Conservation (phyloP, 257 asterid genomes). For the Coffea eugenioides region DNA sequence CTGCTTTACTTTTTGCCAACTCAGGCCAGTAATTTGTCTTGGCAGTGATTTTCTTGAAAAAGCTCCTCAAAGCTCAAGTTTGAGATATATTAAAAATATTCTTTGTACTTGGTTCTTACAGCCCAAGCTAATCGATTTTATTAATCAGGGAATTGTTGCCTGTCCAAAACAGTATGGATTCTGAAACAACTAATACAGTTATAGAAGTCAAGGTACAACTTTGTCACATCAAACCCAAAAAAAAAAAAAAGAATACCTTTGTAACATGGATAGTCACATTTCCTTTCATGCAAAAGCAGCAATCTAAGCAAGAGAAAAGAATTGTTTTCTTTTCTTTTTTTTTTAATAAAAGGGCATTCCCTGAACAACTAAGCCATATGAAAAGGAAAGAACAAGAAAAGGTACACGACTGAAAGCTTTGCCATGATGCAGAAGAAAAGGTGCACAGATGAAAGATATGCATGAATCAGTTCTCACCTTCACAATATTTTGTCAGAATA, state of each 20-base stretch:
- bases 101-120: too few relatives aligned
- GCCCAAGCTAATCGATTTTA: too few relatives aligned
- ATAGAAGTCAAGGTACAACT: not conserved
- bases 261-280: too few relatives aligned
- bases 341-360: not conserved
- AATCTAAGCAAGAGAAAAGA: not conserved
- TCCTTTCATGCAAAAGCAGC: too few relatives aligned
- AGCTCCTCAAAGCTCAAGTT: not conserved
- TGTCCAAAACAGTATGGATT: too few relatives aligned
- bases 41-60: not conserved
- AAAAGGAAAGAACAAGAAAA: not conserved
- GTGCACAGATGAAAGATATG: not conserved
- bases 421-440: not conserved
- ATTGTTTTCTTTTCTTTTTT: not conserved
- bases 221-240: too few relatives aligned
- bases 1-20: not conserved
- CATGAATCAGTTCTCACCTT: slow-evolving; percentile 39
- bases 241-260: too few relatives aligned
- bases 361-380: not conserved
- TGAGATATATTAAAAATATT: not conserved
- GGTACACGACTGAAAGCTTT: not conserved
- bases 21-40: not conserved
- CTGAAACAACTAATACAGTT: too few relatives aligned
- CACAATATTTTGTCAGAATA: slow-evolving; percentile 69
- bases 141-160: too few relatives aligned